Conservation (phyloP, 2,329 filamentous ascomycete genomes). For the Aspergillus caelatus region DNA sequence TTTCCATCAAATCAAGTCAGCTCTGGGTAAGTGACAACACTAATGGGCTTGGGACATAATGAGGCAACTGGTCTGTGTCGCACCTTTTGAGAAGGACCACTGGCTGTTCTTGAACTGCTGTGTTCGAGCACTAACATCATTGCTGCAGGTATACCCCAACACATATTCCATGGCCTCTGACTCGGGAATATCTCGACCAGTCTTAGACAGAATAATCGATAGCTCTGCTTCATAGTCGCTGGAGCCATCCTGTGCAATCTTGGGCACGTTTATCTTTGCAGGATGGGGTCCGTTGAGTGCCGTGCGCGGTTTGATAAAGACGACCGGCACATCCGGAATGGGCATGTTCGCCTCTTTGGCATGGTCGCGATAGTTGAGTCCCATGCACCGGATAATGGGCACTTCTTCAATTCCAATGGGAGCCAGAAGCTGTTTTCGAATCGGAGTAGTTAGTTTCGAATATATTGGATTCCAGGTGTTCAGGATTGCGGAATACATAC, state of each 20-base stretch:
- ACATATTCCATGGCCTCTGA: slow-evolving; percentile 43
- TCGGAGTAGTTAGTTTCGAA: too few relatives aligned
- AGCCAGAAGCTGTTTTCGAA: slow-evolving; percentile 1
- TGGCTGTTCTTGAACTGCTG: slow-evolving; percentile 44
- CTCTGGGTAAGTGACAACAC: too few relatives aligned
- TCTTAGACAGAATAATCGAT: slow-evolving; percentile 39
- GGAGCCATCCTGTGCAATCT: slow-evolving; percentile 33
- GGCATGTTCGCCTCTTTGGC: slow-evolving; percentile 43
- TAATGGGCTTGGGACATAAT: background rate
- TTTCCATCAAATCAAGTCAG: too few relatives aligned
- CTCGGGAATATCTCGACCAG: slow-evolving; percentile 25
- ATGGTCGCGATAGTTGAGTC: slow-evolving; percentile 51
- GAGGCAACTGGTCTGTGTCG: slow-evolving; percentile 3
- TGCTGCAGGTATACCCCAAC: slow-evolving; percentile 44
- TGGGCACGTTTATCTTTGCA: slow-evolving; percentile 32
- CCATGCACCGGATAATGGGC: slow-evolving; percentile 49
- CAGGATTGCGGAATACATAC: too few relatives aligned
- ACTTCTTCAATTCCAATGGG: slow-evolving; percentile 6
- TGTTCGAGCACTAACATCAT: slow-evolving; percentile 43
- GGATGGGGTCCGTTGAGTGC: slow-evolving; percentile 31
- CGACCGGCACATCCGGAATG: slow-evolving; percentile 36
- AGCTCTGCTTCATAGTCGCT: slow-evolving; percentile 42
- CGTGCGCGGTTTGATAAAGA: slow-evolving; percentile 43
- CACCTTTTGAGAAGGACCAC: slow-evolving; percentile 41
- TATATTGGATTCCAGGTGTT: too few relatives aligned